Base-by-base conservation (phyloP, 2,329 filamentous ascomycete species). In the Trichoderma guizhouense region DNA sequence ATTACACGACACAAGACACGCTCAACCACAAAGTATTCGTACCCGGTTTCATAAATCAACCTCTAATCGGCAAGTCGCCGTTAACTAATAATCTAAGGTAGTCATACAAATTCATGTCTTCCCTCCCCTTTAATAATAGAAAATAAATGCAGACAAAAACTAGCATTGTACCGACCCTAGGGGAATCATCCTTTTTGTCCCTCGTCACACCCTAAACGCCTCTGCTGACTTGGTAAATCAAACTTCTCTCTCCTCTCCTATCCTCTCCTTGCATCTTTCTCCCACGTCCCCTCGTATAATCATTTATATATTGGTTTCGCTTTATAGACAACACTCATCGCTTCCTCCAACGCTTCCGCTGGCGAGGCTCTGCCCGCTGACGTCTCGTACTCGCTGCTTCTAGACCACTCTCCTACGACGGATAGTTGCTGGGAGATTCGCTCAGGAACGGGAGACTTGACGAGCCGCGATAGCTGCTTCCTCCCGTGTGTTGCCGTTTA, bases 401-500 rank as follows among this genome's bases (percentile, higher is more conserved):
- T 30, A 58, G 28, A 15, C 28, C 34, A 30, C 36, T 30, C 66
- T 43, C 55, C 69, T 73, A 71, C 34, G 68, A 24, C 7, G 57
- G 36, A 34, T 71, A 63, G 30, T 64, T 64, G 51, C 43, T 39
- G 32, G 69, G 63, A 14, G 72, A 72, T 32, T 72, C 71, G 70
- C 69, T 72, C 24, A 72, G 63, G 21, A 69, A 73, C 15, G 61
- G 63, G 8, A 55, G 53, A n/a, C 32, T 71, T 14, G 69, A 58
- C 9, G 71, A 55, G 21, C 71, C 76, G 32, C 74, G 72, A 18
- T 74, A 75, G 3, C 76, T 77, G 51, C 79, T 79, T 11, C 75
- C 69, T 12, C 75, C 69, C 6, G 77, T 80, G 51, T 76, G 81
- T 73, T 85, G 84, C 63, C 87, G 83, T 79, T 90, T 89, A 6